phyloP scores from a whole-genome alignment of 177 flowering plant species.

The Vitis hybrid region DNA sequence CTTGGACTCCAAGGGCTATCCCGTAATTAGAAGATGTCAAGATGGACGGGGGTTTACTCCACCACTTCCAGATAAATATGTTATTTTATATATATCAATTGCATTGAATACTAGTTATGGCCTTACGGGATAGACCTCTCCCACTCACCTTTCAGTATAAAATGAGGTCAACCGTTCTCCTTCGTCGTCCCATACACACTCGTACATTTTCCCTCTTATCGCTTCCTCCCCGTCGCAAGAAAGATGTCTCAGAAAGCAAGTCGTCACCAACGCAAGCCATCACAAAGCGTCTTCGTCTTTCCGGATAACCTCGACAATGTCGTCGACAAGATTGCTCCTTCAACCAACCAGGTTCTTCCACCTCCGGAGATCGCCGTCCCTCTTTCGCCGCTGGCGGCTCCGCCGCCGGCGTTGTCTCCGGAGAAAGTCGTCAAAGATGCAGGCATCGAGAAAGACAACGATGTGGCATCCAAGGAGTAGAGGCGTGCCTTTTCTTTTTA shows the following conservation, averaged over 20 bases:
- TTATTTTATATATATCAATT: no score
- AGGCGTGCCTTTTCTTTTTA: neutral
- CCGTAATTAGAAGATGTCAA: no score
- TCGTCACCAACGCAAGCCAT: slow-evolving; percentile 36
- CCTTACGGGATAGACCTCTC: no score
- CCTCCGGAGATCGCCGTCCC: neutral
- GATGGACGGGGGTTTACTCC: no score
- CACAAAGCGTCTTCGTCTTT: slow-evolving; percentile 29
- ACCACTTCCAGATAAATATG: no score
- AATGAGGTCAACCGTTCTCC: no score
- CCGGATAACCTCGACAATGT: slow-evolving; percentile 16
- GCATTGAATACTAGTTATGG: no score
- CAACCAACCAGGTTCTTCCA: neutral
- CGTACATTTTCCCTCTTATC: neutral
- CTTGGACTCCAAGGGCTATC: no score
- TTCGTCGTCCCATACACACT: no score
- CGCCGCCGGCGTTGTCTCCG: neutral
- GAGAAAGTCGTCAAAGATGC: neutral
- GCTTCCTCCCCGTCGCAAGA: neutral
- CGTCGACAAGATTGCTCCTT: neutral
- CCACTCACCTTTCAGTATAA: no score
- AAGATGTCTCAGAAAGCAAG: slow-evolving; percentile 14
- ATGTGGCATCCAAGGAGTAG: neutral
- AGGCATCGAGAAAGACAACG: neutral
- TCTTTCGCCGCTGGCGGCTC: neutral